These are phyloP conservation scores for Cytospora schulzeri DNA, from an alignment of 2,329 filamentous ascomycete species.

Conservation along the genomic window DNA sequence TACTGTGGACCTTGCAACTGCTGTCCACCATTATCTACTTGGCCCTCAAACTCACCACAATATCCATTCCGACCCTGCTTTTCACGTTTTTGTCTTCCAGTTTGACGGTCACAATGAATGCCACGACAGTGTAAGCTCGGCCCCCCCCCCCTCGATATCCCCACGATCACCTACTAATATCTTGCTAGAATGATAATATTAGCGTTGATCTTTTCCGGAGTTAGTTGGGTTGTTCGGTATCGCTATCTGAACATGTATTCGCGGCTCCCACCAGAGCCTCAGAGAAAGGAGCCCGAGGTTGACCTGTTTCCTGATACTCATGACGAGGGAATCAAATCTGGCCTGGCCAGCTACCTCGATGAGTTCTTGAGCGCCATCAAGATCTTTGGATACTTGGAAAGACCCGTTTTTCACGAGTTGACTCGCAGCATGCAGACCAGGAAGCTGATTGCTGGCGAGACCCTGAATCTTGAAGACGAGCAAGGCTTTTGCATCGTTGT, in stretches of 20 bases:
- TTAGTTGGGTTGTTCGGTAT: constrained; percentile 93
- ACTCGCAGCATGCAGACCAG: constrained; percentile 97
- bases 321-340: constrained; percentile 86
- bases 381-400: constrained; percentile 95
- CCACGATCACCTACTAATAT: constrained; percentile 26
- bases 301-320: constrained; percentile 94
- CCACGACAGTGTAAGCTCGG: constrained; percentile 78
- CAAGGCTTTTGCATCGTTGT: constrained; percentile 98
- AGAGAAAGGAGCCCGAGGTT: constrained; percentile 92
- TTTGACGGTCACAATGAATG: constrained; percentile 97
- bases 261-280: constrained; percentile 87
- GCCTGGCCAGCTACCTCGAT: constrained; percentile 93
- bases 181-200: constrained; percentile 70
- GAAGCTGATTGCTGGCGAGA: constrained; percentile 95
- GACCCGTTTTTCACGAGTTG: constrained; percentile 95
- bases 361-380: constrained; percentile 99
- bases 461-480: constrained; percentile 91
- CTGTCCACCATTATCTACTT: constrained; percentile 70
- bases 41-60: constrained; percentile 80
- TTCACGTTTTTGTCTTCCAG: constrained; percentile 91
- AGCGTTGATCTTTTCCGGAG: constrained; percentile 74
- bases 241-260: constrained; percentile 97
- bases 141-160: background rate
- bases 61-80: constrained; percentile 85
- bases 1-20: constrained; percentile 58